Conservation (phyloP, 352 stramenopile genomes). For the Globisporangium sylvaticum region DNA sequence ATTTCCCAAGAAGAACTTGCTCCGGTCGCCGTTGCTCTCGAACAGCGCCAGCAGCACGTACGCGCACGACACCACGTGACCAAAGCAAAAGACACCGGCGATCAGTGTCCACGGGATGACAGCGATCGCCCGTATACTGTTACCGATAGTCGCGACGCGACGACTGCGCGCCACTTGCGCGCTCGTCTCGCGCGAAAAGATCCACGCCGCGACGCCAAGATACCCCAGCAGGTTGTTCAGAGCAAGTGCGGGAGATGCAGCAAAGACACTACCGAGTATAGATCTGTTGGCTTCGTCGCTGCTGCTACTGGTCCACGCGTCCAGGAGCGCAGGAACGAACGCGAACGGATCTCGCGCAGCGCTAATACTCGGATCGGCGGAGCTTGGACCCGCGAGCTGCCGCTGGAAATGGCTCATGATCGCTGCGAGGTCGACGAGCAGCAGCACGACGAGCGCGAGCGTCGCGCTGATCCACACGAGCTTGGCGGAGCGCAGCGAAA, state of each 20-base stretch:
- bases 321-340: constrained; percentile 15
- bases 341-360: constrained; percentile 30
- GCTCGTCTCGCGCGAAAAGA: constrained; percentile 42
- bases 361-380: background rate
- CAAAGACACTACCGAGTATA: background rate
- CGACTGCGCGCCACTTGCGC: background rate
- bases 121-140: background rate
- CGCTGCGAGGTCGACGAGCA: constrained; percentile 60
- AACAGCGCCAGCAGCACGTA: constrained; percentile 74
- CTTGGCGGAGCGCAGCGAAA: constrained; percentile 18
- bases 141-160: background rate
- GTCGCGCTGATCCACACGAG: constrained; percentile 45
- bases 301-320: background rate
- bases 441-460: constrained; percentile 36
- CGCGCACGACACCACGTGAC: constrained; percentile 53
- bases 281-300: background rate
- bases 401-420: constrained; percentile 24
- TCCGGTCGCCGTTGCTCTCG: constrained; percentile 59
- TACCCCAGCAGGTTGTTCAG: constrained; percentile 52
- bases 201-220: constrained; percentile 43
- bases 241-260: constrained; percentile 19
- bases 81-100: constrained; percentile 33
- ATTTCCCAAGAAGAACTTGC: constrained; percentile 66
- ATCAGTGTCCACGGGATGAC: constrained; percentile 16
- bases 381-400: constrained; percentile 2